phyloP scores from a whole-genome alignment of 768 basidiomycete species.

The Suillus hirtellus region DNA sequence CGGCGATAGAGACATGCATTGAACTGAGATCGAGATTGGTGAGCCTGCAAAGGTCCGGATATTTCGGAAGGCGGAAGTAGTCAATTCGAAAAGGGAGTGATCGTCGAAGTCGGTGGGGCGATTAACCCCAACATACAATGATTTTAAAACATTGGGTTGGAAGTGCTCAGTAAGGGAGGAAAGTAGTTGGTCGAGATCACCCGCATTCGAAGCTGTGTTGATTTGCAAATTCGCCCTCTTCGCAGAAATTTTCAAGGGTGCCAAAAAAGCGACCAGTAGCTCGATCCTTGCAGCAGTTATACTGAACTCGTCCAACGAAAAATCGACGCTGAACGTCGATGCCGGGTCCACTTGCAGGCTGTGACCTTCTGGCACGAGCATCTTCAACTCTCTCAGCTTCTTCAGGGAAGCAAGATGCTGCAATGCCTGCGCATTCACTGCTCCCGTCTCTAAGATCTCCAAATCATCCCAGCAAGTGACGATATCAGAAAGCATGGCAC shows the following conservation, averaged over 20 bases:
- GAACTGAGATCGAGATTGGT: neutral
- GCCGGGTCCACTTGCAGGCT: neutral
- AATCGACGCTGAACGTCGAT: neutral
- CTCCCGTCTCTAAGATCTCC: neutral
- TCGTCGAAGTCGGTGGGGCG: neutral
- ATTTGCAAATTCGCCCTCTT: neutral
- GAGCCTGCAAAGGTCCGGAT: neutral
- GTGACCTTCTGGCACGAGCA: neutral
- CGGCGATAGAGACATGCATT: neutral
- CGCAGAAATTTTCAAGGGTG: neutral
- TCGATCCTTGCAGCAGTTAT: neutral
- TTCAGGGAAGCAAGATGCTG: neutral
- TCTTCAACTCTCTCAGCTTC: neutral
- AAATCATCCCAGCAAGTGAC: neutral
- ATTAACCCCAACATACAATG: neutral
- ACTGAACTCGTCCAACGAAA: neutral
- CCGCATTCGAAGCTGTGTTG: neutral
- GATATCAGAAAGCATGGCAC: neutral
- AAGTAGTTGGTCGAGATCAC: neutral
- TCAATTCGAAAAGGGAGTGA: neutral
- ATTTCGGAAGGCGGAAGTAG: neutral
- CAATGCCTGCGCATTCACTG: neutral
- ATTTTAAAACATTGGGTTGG: neutral
- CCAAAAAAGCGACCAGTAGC: neutral
- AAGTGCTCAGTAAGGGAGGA: conserved; percentile 1